A percentile compares a stretch with the other conserved stretches of the same genome.
These are phyloP conservation scores for Pyrenochaeta sp. DNA, from an alignment of 2,329 filamentous ascomycete genomes.

Conservation along the genomic window DNA sequence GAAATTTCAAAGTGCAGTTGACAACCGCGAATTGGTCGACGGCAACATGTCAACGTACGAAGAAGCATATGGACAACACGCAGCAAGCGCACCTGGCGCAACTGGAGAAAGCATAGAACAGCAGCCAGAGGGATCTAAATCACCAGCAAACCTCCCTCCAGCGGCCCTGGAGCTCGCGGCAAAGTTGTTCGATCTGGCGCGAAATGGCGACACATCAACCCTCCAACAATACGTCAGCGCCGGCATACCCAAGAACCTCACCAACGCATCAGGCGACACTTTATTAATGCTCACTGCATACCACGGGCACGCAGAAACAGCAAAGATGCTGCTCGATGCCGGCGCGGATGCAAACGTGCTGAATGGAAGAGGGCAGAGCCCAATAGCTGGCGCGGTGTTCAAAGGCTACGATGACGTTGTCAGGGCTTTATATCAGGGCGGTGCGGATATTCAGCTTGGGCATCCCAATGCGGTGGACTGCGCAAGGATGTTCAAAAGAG, in stretches of 20 bases:
- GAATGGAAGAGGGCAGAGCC: slow-evolving; percentile 74
- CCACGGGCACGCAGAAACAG: slow-evolving; percentile 70
- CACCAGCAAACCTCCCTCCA: slow-evolving; percentile 60
- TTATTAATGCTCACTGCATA: slow-evolving; percentile 78
- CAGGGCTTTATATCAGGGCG: slow-evolving; percentile 57
- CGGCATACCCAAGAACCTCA: slow-evolving; percentile 74
- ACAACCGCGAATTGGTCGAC: not conserved
- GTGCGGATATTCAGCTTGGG: slow-evolving; percentile 52
- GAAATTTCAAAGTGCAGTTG: no score
- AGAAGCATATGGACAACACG: slow-evolving; percentile 15
- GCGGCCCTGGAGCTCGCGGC: slow-evolving; percentile 72
- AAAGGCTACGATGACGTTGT: slow-evolving; percentile 74
- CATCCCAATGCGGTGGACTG: slow-evolving; percentile 58
- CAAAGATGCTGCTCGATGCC: slow-evolving; percentile 66
- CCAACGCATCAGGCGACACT: slow-evolving; percentile 77
- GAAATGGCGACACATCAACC: slow-evolving; percentile 64
- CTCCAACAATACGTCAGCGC: slow-evolving; percentile 71
- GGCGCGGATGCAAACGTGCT: slow-evolving; percentile 73
- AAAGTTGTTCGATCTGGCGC: slow-evolving; percentile 73
- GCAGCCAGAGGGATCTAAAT: slow-evolving; percentile 11
- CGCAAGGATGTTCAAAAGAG: slow-evolving; percentile 57
- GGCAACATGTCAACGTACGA: slow-evolving; percentile 25
- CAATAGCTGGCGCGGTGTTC: slow-evolving; percentile 76
- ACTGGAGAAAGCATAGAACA: slow-evolving; percentile 5
- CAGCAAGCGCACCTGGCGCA: slow-evolving; percentile 7